Percentiles rank a stretch among this genome's conserved stretches.
Evolutionary conservation across 768 basidiomycete species (phyloP).

Genomic region (Hericium rajendrae): DNA sequence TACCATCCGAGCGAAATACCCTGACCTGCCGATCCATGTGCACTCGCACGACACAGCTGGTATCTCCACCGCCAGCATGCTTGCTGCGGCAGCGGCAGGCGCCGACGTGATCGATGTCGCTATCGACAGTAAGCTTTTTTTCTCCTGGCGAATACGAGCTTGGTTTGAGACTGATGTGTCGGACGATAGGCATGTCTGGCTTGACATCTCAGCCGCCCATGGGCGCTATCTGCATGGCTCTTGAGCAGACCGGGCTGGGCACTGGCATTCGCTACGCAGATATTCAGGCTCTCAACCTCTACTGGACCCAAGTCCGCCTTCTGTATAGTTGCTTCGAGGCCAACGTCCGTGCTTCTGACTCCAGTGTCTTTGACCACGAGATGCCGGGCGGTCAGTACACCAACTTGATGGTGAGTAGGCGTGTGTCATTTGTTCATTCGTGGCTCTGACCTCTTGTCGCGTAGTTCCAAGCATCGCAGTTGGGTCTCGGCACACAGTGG

Average conservation of each 20-base stretch:
- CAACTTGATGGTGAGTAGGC: constrained; percentile 65
- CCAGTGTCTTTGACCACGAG: constrained; percentile 97
- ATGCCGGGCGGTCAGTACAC: constrained; percentile 99
- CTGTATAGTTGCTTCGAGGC: constrained; percentile 97
- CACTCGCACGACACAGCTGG: constrained; percentile 99
- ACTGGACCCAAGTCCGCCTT: constrained; percentile 96
- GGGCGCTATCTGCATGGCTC: constrained; percentile 91
- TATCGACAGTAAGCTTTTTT: constrained; percentile 73
- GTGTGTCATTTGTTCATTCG: constrained; percentile 14
- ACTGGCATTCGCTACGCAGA: constrained; percentile 96
- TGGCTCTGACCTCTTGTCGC: constrained; percentile 15
- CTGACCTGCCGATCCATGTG: constrained; percentile 96
- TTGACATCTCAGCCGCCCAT: constrained; percentile 97
- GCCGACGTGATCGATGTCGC: constrained; percentile 98
- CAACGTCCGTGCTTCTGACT: constrained; percentile 93
- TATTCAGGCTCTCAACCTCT: constrained; percentile 93
- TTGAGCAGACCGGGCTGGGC: constrained; percentile 90
- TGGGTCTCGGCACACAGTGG: constrained; percentile 97
- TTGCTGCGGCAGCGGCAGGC: constrained; percentile 92
- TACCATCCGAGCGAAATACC: constrained; percentile 91
- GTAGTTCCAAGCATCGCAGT: constrained; percentile 96
- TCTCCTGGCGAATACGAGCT: background rate
- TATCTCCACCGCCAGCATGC: constrained; percentile 95
- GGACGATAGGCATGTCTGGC: constrained; percentile 81
- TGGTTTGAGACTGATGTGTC: constrained; percentile 9